Evolutionary conservation across 306 rosid genomes (phyloP).

Genomic region (Nissolia schottii): DNA sequence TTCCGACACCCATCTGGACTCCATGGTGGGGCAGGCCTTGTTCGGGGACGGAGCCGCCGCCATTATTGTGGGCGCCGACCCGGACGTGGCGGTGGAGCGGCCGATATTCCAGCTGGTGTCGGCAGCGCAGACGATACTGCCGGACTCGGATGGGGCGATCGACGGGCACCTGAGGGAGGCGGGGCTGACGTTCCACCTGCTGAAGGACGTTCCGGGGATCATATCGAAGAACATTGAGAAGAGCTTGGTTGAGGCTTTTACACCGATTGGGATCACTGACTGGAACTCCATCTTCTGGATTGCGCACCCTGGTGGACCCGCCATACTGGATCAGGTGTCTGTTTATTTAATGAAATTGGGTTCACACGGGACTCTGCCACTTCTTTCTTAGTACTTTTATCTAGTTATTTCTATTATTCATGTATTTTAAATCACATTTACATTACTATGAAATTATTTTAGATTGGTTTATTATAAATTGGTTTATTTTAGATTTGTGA

Average conservation of each 20-base stretch:
- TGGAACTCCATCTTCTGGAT: conserved; percentile 66
- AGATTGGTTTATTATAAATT: no score
- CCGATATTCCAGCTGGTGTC: conserved; percentile 42
- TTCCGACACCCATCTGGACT: conserved; percentile 46
- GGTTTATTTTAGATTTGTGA: no score
- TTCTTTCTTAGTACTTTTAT: no score
- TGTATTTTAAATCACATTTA: no score
- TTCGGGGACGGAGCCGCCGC: conserved; percentile 61
- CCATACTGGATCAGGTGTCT: conserved; percentile 48
- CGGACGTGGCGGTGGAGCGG: conserved; percentile 27
- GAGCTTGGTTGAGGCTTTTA: conserved; percentile 45
- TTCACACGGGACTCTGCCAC: no score
- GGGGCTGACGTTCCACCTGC: conserved; percentile 50
- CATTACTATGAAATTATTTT: no score
- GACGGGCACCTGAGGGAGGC: conserved; percentile 54
- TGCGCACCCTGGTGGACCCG: conserved; percentile 68
- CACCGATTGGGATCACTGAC: conserved; percentile 41
- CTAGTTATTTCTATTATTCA: no score
- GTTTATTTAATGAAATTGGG: background rate
- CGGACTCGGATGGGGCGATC: conserved; percentile 54
- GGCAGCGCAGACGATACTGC: conserved; percentile 45
- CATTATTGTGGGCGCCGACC: conserved; percentile 44
- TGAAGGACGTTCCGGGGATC: conserved; percentile 54
- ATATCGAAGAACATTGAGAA: conserved; percentile 61
- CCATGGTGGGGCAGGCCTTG: conserved; percentile 51